Evolutionary conservation across 1,284 basidiomycete species (phyloP).

Genomic region (Tilletia walkeri): DNA sequence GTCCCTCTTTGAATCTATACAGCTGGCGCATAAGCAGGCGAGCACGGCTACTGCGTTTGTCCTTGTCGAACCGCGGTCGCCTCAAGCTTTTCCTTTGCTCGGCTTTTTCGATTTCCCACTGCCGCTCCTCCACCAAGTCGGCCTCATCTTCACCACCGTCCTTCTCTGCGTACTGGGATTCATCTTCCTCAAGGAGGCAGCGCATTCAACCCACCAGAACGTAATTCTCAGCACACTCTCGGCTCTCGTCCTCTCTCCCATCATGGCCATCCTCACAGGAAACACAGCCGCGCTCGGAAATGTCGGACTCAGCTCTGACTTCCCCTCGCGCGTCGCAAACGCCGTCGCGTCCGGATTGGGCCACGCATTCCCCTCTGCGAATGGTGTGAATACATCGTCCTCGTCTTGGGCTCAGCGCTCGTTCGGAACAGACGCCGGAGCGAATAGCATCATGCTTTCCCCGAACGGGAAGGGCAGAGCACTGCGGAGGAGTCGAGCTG

Average conservation of each 20-base stretch:
- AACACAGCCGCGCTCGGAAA: conserved; percentile 14
- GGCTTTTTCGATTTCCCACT: conserved; percentile 24
- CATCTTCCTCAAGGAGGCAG: conserved; percentile 16
- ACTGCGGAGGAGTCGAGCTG: not conserved
- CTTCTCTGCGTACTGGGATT: conserved; percentile 24
- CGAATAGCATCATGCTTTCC: not conserved
- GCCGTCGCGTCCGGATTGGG: conserved; percentile 5
- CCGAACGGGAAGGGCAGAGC: conserved; percentile 3
- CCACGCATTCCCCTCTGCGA: not conserved
- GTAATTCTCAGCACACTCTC: conserved; percentile 29
- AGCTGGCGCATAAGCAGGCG: not conserved
- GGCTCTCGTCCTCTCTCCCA: conserved; percentile 22
- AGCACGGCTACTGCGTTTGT: conserved; percentile 20
- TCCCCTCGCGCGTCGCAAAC: conserved; percentile 4
- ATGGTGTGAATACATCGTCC: not conserved
- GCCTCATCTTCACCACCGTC: conserved; percentile 22
- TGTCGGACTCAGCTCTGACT: conserved; percentile 4
- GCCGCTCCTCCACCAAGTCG: conserved; percentile 24
- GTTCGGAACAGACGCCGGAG: not conserved
- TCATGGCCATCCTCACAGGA: conserved; percentile 27
- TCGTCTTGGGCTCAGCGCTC: not conserved
- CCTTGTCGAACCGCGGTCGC: conserved; percentile 27
- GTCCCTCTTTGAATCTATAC: not conserved
- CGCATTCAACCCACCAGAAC: conserved; percentile 22
- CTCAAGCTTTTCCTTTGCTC: conserved; percentile 27